Evolutionary conservation across 768 basidiomycete species (phyloP), one percentile per base, ranked within the genome.

Genomic region (Russula abietina): DNA sequence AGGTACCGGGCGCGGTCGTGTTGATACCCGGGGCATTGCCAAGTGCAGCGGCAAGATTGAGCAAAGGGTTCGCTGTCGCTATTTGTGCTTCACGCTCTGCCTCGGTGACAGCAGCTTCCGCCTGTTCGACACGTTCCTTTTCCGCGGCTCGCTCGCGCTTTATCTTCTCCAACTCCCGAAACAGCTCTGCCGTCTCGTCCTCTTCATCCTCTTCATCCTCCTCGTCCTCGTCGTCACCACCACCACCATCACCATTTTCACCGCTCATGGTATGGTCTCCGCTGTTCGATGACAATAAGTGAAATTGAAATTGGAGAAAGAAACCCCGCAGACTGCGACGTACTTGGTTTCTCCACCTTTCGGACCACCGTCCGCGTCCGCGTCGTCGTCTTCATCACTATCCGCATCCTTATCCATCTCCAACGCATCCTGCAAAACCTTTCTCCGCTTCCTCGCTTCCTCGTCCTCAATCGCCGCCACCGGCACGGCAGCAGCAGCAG

Each of bases 101-200:
- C 26, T 82, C 82, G 10, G 79, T 74, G 17, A 79, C 73, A 1
- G 80, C 89, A 8, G 83, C 81, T 68, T 89, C 81, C 70, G 93
- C 93, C 46, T 79, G 79, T 48, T 97, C 96, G 72, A 84, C 79
- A 49, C 90, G 80, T 41, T 81, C 88, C 71, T 93, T 93, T 75
- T 98, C 97, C 70, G 89, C 95, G 12, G 95, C 95, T 11, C 96
- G 82, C 71, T 98, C 95, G 52, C 87, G 87, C 75, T 97, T 98
- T 68, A 98, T 98, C 78, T 96, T 98, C 75, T 97, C 96, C 22
- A 99, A 80, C 73, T 99, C 97, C 26, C 93, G 86, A 64, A 99
- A 78, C 26, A 99, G 80, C 70, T 97, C 96, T 0, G 93, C 93
- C 0, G 93, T 93, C 58, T 96, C 93, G 69, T 93, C 91, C 66